These are phyloP conservation scores for Oleoguttula mirabilis DNA, from an alignment of 495 filamentous ascomycete species.

Conservation along the genomic window DNA sequence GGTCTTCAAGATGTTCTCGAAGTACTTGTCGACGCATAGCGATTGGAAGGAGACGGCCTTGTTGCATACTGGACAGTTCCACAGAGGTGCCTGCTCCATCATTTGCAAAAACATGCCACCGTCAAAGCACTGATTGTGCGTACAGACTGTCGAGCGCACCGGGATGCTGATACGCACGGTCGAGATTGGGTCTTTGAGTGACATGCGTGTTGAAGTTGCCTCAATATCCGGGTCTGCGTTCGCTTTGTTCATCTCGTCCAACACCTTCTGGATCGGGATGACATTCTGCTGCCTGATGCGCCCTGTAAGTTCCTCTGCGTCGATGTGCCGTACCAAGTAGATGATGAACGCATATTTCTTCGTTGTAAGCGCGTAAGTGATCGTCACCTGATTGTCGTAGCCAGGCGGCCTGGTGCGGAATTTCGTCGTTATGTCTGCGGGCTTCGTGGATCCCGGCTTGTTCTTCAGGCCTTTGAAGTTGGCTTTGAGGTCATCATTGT, in stretches of 20 bases:
- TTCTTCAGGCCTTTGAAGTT: slow-evolving; percentile 91
- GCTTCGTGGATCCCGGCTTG: slow-evolving; percentile 82
- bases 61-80: slow-evolving; percentile 86
- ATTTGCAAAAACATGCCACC: slow-evolving; percentile 84
- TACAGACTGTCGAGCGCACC: slow-evolving; percentile 66
- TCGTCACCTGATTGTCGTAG: slow-evolving; percentile 62
- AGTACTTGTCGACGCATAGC: slow-evolving; percentile 82
- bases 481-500: slow-evolving; percentile 71
- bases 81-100: slow-evolving; percentile 91
- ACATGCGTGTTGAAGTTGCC: slow-evolving; percentile 74
- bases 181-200: slow-evolving; percentile 82
- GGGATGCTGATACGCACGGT: slow-evolving; percentile 70
- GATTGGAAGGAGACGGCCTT: slow-evolving; percentile 69
- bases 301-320: slow-evolving; percentile 59
- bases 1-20: slow-evolving; percentile 65
- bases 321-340: slow-evolving; percentile 59
- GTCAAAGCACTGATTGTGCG: slow-evolving; percentile 91
- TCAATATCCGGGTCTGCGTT: slow-evolving; percentile 72
- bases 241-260: slow-evolving; percentile 71
- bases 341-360: slow-evolving; percentile 44
- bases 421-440: slow-evolving; percentile 74
- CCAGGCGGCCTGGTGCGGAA: slow-evolving; percentile 51
- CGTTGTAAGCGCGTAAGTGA: slow-evolving; percentile 85
- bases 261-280: slow-evolving; percentile 68
- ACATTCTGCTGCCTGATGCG: slow-evolving; percentile 52